Conservation (phyloP, 148 eudicot species). For the Diospyros kaki region DNA sequence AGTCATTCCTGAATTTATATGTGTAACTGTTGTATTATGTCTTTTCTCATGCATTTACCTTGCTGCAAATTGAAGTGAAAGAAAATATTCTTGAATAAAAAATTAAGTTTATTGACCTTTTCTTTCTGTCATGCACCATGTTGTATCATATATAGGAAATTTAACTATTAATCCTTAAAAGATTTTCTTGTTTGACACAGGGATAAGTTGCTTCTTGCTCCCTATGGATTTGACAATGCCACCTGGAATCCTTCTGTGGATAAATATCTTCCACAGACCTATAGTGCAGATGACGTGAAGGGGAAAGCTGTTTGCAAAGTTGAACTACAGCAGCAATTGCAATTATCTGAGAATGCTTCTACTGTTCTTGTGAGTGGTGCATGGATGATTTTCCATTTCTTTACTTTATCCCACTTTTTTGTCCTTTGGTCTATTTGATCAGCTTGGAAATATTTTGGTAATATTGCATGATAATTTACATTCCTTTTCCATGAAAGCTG, state of each 20-base stretch:
- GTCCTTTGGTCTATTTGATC: constrained; percentile 6
- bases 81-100: not conserved
- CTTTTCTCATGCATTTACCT: not conserved
- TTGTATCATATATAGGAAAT: not conserved
- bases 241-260: constrained; percentile 64
- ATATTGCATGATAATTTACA: not conserved
- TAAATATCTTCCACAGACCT: constrained; percentile 41
- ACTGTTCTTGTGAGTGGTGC: constrained; percentile 41
- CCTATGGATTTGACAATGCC: constrained; percentile 44
- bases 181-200: constrained; percentile 24
- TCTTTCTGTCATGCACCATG: not conserved
- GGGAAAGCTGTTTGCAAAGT: constrained; percentile 57
- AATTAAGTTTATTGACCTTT: not conserved
- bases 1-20: not conserved
- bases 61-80: not conserved
- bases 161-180: not conserved
- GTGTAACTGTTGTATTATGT: not conserved
- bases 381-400: not conserved
- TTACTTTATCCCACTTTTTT: not conserved
- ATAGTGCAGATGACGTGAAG: constrained; percentile 41
- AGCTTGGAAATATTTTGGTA: not conserved
- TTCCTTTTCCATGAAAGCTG: not conserved
- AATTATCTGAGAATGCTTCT: constrained; percentile 35
- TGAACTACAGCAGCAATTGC: constrained; percentile 38
- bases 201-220: constrained; percentile 55